Base-by-base conservation (phyloP, 371 early-diverging fungal species). In the Lichtheimia hyalospora region DNA sequence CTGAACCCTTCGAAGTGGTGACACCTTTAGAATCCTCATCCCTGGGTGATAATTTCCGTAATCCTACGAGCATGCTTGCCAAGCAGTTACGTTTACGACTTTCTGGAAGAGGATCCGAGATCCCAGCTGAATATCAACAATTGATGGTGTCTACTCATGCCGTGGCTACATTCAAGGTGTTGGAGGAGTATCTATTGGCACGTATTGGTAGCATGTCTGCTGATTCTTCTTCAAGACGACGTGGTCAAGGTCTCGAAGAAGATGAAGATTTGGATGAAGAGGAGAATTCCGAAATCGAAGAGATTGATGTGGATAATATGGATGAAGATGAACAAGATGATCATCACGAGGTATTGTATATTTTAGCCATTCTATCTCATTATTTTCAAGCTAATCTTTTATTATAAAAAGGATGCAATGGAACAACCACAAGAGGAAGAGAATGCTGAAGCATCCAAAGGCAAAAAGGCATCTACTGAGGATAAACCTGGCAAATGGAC, bases 61-160 rank as follows among this genome's bases (percentile, higher is more conserved):
- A 82, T 20, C 89, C 92, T 4, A 84, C 91, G 0, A 70, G 86
- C 49, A 92, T 92, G 78, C 76, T 93, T 4, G 82, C 91, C 6
- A 88, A 90, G 24, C 92, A 92, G 57, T 63, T 93, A 21, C 83
- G 87, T 18, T 66, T 94, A 42, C 69, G 81, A 27, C 71, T 94
- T 12, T 73, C 82, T 0, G 84, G 86, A 0, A 75, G 79, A 25
- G 79, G 83, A 0, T 64, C 64, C 0, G 80, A 84, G 44, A 84
- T 86, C 3, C 88, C 90, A 3, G 56, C 63, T 16, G 74, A 66
- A 44, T 86, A 78, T 52, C 77, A 81, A 44, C 79, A 83, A 53
- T 43, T 85, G 34, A 77, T 90, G 34, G 88, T 95, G 2, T 89
- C 90, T 5, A 88, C 94, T 13, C 94, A 95, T 71, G 93, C 95